Evolutionary conservation across 495 filamentous ascomycete species (phyloP), one percentile per base, ranked within the genome.

Genomic region (Annulohypoxylon stygium): DNA sequence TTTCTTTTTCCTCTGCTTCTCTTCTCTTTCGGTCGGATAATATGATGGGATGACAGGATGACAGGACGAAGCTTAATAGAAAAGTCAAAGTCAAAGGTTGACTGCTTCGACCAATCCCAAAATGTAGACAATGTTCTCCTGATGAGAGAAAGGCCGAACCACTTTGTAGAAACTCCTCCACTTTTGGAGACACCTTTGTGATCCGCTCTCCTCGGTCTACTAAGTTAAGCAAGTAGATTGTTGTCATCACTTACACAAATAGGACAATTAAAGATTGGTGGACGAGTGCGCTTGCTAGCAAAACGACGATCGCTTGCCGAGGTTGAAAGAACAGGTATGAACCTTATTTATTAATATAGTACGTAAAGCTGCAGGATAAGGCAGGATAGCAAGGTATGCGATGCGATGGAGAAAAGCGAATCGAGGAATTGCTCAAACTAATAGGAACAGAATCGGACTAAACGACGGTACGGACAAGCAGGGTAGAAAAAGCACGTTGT

Each of bases 271-370:
- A 64, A 54, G 12, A 9, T 54, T 57, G 47, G n/a, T 16, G 3
- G 47, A 54, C 58, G 34, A 61, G 43, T 61, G 50, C 61, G 39
- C 11, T 69, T 61, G 71, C 61, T 69, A 54, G 30, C 50, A 62
- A 60, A 54, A 33, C 9, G 25, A 33, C 57, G 71, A 58, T 70
- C 34, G 67, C 67, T 67, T 58, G 50, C 34, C 39, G 55, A 33
- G 39, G 45, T 63, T 18, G 67, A 63, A 53, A 60, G 57, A 37
- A 63, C 63, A 70, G 63, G 43, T 33, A 67, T 58, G 47, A 70
- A 75, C 62, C 67, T 67, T 70, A 67, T 48, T 74, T 70, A 75
- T 75, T 75, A 75, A 75, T 75, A 70, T 65, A 75, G 63, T 70
- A 67, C 67, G 72, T 75, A 75, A 70, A 75, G 67, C 50, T 60